Conservation (phyloP, 805 yeast genomes). For the Spathaspora arborariae region DNA sequence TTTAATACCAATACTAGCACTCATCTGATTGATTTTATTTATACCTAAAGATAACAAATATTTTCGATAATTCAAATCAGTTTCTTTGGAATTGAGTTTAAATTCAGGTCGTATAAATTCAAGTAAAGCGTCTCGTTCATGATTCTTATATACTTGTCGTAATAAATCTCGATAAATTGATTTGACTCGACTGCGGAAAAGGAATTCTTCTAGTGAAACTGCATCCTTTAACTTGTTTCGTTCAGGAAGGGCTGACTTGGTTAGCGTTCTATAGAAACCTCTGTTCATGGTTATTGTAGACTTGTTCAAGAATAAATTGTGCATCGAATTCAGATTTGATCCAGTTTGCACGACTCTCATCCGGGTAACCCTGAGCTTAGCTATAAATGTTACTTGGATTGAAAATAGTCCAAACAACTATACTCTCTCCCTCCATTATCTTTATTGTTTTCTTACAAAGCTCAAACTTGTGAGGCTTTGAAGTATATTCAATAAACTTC, state of each 20-base stretch:
- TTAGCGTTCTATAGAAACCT: background rate
- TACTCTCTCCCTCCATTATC: background rate
- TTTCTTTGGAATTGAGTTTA: slow-evolving; percentile 19
- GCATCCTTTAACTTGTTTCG: slow-evolving; percentile 5
- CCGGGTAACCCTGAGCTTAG: background rate
- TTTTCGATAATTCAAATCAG: slow-evolving; percentile 32
- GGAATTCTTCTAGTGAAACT: slow-evolving; percentile 35
- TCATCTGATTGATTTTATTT: slow-evolving; percentile 22
- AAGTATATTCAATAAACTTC: background rate
- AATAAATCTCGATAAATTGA: slow-evolving; percentile 29
- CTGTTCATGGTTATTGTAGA: background rate
- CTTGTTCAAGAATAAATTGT: too few relatives aligned
- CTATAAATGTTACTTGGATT: too few relatives aligned
- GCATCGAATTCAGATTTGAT: background rate
- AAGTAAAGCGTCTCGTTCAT: slow-evolving; percentile 33
- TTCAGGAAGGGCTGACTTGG: background rate
- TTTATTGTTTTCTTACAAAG: background rate
- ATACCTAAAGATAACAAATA: slow-evolving; percentile 36
- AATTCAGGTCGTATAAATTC: slow-evolving; percentile 32
- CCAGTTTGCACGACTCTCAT: too few relatives aligned
- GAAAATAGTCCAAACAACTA: background rate
- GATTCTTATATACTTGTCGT: slow-evolving; percentile 32
- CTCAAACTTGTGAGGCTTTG: background rate
- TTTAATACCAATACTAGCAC: slow-evolving; percentile 18
- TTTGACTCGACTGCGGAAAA: slow-evolving; percentile 33